Base-by-base conservation (phyloP, 352 stramenopile species). In the Globisporangium echinulatum region DNA sequence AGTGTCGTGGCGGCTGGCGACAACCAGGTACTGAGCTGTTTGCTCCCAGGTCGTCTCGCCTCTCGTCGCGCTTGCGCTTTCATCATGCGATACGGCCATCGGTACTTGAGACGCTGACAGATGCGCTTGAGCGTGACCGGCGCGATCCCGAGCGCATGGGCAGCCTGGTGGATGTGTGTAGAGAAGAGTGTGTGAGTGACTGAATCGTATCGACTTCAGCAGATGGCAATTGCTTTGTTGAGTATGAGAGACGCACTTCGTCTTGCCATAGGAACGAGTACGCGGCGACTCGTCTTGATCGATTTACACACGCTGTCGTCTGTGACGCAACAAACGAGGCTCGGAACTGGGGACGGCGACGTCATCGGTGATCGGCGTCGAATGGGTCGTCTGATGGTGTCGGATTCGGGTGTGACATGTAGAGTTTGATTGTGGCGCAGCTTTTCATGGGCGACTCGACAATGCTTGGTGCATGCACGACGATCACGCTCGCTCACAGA, bases 121-220 rank as follows among this genome's bases (percentile, higher is more conserved):
- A 73, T 85, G 55, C 76, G 79, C 69, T 87, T 87, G 61, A 89
- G 73, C 6, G 79, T 87, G 71, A 88, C 83, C 7, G 76, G 61
- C 4, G 79, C 63, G 14, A 87, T 71, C 1, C 61, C 62, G 0
- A 88, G 68, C 0, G 57, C 50, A 33, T 54, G 67, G 15, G 79
- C 79, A 4, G 79, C 79, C 61, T 77, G 42, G 7, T 58, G 33
- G 13, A 44, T 44, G 17, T 14, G 15, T 13, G 14, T 8, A 46
- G 3, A 13, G 9, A 15, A 46, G 25, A 25, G 25, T 25, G 25
- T 25, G 25, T 25, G 25, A 25, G 25, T 25, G 25, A 25, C 25
- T 25, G 25, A 25, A 25, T 25, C 25, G 25, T 25, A 25, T 25
- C 25, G 25, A 25, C 25, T 2, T 17, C 14, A 25, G 11, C 44